A percentile compares a stretch with the other conserved stretches of the same genome.
These are phyloP conservation scores for Pichia sp. DNA, from an alignment of 1,139 yeast genomes.

Conservation along the genomic window DNA sequence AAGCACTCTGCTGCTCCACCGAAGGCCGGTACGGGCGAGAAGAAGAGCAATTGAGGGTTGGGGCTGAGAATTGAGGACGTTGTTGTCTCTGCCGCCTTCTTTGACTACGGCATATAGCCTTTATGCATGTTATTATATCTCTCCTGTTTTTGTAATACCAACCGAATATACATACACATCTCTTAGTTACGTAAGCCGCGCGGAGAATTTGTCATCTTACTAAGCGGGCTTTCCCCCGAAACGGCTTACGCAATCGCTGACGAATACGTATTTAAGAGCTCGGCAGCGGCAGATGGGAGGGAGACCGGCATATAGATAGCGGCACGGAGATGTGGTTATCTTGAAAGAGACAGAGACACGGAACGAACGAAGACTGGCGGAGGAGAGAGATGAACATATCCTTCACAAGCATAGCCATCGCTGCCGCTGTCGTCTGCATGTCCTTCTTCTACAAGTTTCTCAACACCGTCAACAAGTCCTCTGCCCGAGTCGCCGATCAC, in stretches of 20 bases:
- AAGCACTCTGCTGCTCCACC: slow-evolving; percentile 30
- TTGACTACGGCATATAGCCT: background rate
- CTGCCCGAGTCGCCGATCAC: slow-evolving; percentile 8
- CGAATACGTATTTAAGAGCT: background rate
- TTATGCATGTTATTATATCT: background rate
- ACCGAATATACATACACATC: no score
- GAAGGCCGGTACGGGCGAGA: slow-evolving; percentile 32
- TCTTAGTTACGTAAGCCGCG: background rate
- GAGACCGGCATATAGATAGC: no score
- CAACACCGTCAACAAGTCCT: slow-evolving; percentile 11
- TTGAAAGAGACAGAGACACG: background rate
- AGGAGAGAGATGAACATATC: slow-evolving; percentile 6
- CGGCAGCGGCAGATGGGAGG: no score
- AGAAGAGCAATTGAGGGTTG: background rate
- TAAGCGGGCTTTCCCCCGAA: background rate
- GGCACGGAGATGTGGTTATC: background rate
- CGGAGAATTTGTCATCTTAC: slow-evolving; percentile 6
- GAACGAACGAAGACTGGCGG: no score
- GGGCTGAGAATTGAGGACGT: background rate
- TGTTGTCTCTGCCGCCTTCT: background rate
- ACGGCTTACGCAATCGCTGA: background rate
- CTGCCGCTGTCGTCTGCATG: slow-evolving; percentile 16
- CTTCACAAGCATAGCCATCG: slow-evolving; percentile 4
- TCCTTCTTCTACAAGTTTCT: slow-evolving; percentile 16
- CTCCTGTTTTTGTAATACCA: no score